A percentile compares a stretch with the other conserved stretches of the same genome.
These are phyloP conservation scores for Chlamydomonas eustigma DNA, from an alignment of 139 green algal genomes.

Conservation along the genomic window DNA sequence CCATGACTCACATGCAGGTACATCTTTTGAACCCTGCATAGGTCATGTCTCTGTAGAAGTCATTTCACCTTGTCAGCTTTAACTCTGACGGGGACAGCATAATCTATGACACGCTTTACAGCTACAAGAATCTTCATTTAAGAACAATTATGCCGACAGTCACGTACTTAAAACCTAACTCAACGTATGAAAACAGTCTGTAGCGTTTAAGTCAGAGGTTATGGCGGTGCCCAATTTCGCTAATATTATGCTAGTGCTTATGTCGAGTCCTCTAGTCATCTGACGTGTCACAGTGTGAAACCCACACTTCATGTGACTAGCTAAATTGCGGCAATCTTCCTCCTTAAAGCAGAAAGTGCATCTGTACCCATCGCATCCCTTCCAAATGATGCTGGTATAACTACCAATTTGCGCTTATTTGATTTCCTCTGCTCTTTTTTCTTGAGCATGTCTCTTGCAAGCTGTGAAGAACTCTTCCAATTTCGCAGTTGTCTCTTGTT, in stretches of 20 bases:
- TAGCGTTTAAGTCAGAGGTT: too few species aligned
- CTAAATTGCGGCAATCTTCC: too few species aligned
- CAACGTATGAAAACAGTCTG: not conserved
- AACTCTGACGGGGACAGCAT: slow-evolving; percentile 84
- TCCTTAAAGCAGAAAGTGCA: not conserved
- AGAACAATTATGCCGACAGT: not conserved
- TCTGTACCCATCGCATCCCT: not conserved
- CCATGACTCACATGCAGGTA: not conserved
- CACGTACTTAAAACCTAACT: not conserved
- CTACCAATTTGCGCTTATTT: not conserved
- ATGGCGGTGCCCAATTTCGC: too few species aligned
- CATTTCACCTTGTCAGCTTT: slow-evolving; percentile 80
- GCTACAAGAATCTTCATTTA: slow-evolving; percentile 76
- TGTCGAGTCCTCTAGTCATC: too few species aligned
- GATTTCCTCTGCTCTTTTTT: not conserved
- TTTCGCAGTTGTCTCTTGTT: not conserved
- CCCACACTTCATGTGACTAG: too few species aligned
- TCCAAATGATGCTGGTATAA: not conserved
- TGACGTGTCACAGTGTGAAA: too few species aligned
- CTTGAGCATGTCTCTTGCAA: not conserved
- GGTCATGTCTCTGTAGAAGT: too few species aligned
- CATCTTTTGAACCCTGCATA: not conserved
- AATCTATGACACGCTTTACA: slow-evolving; percentile 86
- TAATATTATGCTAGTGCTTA: too few species aligned
- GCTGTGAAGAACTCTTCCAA: not conserved